Evolutionary conservation across 2,329 filamentous ascomycete species (phyloP).

Genomic region (Talaromyces sp.): DNA sequence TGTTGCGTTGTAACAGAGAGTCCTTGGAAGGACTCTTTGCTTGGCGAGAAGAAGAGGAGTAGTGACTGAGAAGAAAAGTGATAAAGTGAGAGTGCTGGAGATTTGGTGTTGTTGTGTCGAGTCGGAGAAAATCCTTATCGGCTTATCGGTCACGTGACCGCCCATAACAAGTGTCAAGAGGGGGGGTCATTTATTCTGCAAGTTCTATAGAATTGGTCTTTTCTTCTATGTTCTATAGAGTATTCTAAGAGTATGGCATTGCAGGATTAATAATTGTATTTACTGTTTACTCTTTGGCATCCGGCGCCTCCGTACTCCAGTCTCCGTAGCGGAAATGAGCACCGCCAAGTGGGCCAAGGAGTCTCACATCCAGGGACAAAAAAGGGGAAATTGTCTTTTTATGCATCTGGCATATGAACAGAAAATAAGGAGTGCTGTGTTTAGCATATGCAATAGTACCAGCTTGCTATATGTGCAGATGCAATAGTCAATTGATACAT

Average conservation of each 20-base stretch:
- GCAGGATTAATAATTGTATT: background rate
- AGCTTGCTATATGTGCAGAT: background rate
- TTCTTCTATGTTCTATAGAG: too few species aligned
- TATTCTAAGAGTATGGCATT: background rate
- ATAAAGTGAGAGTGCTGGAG: too few species aligned
- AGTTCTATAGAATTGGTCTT: too few species aligned
- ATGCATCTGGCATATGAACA: background rate
- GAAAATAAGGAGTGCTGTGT: too few species aligned
- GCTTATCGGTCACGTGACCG: conserved; percentile 9
- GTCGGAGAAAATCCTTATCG: conserved; percentile 7
- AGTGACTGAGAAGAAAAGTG: too few species aligned
- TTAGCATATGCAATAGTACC: too few species aligned
- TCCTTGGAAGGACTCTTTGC: background rate
- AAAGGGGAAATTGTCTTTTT: background rate
- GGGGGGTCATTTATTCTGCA: background rate
- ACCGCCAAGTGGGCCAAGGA: background rate
- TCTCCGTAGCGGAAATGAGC: background rate
- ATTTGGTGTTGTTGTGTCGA: background rate
- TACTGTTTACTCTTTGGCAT: background rate
- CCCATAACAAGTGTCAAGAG: background rate
- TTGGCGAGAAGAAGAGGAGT: background rate
- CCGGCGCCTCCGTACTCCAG: background rate
- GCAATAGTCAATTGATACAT: too few species aligned
- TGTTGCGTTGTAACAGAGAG: background rate
- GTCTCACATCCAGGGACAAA: background rate